A percentile compares a stretch with the other conserved stretches of the same genome.
These are phyloP conservation scores for Fusarium sp. DNA, from an alignment of 2,329 filamentous ascomycete species.

Conservation along the genomic window DNA sequence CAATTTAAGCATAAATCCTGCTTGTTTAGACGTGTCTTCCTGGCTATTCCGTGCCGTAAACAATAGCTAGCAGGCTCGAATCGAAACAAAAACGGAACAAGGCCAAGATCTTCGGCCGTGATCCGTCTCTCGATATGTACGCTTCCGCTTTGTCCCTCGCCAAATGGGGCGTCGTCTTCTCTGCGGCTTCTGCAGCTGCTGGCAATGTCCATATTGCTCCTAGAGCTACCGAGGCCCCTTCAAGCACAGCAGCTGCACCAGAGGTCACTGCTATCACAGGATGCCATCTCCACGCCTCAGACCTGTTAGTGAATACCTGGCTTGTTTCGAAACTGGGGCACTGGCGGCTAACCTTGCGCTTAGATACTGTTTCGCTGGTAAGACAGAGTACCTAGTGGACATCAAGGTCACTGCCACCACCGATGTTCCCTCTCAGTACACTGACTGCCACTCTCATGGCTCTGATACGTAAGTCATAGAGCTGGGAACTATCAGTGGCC, in stretches of 20 bases:
- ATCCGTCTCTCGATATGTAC: conserved; percentile 23
- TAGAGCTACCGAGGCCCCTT: conserved; percentile 49
- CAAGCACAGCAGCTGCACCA: conserved; percentile 37
- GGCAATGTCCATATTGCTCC: conserved; percentile 40
- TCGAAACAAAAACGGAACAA: not conserved
- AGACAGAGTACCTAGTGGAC: conserved; percentile 57
- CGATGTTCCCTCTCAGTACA: conserved; percentile 69
- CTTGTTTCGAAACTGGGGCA: not conserved
- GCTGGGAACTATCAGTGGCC: not conserved
- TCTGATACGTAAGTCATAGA: conserved; percentile 60
- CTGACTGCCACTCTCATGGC: conserved; percentile 72
- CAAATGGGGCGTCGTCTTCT: conserved; percentile 31
- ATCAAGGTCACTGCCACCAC: conserved; percentile 64
- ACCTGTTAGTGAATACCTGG: conserved; percentile 50
- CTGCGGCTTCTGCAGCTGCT: conserved; percentile 22
- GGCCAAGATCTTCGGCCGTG: not conserved
- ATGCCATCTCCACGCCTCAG: conserved; percentile 56
- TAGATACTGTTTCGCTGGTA: conserved; percentile 59
- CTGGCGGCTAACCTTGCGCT: conserved; percentile 6
- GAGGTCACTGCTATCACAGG: conserved; percentile 53
- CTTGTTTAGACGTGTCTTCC: not conserved
- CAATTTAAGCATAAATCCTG: conserved; percentile 27
- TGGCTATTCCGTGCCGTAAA: conserved; percentile 12
- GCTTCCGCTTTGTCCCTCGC: conserved; percentile 30
- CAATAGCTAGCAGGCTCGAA: not conserved